phyloP scores from a whole-genome alignment of 345 rosid species.

The Pistacia vera region DNA sequence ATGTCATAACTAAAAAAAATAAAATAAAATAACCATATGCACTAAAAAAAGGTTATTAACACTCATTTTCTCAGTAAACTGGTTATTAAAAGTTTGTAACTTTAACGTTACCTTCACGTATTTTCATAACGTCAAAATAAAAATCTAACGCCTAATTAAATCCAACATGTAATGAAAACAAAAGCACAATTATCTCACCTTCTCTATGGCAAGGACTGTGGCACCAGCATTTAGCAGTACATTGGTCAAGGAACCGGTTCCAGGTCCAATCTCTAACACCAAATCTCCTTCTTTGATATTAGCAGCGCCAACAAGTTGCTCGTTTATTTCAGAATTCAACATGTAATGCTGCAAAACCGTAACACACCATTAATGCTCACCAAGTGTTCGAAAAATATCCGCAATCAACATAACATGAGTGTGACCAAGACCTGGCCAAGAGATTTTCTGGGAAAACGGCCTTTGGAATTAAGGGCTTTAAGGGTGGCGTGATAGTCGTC shows the following conservation, averaged over 20 bases:
- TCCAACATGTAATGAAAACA: neutral
- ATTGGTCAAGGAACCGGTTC: slow-evolving; percentile 90
- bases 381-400: slow-evolving; percentile 31
- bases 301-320: slow-evolving; percentile 60
- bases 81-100: too few species aligned
- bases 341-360: slow-evolving; percentile 76
- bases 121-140: too few species aligned
- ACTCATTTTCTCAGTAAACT: too few species aligned
- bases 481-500: slow-evolving; percentile 90
- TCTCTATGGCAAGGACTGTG: slow-evolving; percentile 77
- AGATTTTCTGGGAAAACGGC: slow-evolving; percentile 84
- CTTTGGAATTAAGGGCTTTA: slow-evolving; percentile 81
- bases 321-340: slow-evolving; percentile 81
- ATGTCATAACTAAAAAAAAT: too few species aligned
- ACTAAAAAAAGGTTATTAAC: too few species aligned
- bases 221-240: slow-evolving; percentile 70
- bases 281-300: slow-evolving; percentile 70
- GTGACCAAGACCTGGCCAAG: slow-evolving; percentile 72
- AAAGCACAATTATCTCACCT: slow-evolving; percentile 38
- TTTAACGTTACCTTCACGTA: too few species aligned
- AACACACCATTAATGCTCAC: slow-evolving; percentile 13
- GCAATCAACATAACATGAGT: neutral
- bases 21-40: too few species aligned
- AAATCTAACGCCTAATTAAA: too few species aligned
- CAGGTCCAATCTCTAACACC: slow-evolving; percentile 93